Conservation (phyloP, 441 rosid genomes). For the Raphanus hybrid region DNA sequence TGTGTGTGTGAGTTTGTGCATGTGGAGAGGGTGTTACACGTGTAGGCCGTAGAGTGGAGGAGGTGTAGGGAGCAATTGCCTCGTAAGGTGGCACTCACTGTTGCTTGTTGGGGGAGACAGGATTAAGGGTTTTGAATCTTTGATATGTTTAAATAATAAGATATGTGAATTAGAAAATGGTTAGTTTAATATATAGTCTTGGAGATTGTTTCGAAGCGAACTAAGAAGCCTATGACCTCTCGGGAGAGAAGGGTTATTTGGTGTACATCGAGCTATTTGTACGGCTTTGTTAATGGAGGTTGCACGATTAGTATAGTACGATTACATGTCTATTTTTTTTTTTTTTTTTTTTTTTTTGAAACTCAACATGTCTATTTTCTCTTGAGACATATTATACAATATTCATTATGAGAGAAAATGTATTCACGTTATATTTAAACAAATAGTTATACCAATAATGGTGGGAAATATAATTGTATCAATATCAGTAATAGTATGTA, state of each 20-base stretch:
- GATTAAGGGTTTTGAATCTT: conserved; percentile 36
- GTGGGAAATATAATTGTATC: not conserved
- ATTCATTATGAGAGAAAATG: not conserved
- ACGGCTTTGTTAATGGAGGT: conserved; percentile 36
- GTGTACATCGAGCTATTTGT: conserved; percentile 42
- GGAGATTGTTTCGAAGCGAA: conserved; percentile 43
- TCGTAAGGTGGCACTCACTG: conserved; percentile 42
- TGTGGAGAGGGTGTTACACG: conserved; percentile 37
- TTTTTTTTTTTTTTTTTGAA: too few relatives aligned
- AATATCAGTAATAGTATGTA: not conserved
- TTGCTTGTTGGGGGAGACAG: conserved; percentile 41
- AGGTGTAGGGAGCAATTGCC: conserved; percentile 42
- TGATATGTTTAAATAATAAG: conserved; percentile 5
- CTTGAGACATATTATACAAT: not conserved
- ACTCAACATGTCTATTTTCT: not conserved
- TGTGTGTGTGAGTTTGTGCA: conserved; percentile 29
- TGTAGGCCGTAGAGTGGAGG: conserved; percentile 38
- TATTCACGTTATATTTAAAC: not conserved
- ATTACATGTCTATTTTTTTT: not conserved
- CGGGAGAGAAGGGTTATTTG: conserved; percentile 31
- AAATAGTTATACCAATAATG: not conserved
- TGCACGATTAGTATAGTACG: conserved; percentile 18
- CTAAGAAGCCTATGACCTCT: conserved; percentile 39
- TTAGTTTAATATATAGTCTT: conserved; percentile 15
- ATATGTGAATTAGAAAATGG: not conserved